Evolutionary conservation across 768 basidiomycete genomes (phyloP).

Genomic region (Lactifluus pinguis): DNA sequence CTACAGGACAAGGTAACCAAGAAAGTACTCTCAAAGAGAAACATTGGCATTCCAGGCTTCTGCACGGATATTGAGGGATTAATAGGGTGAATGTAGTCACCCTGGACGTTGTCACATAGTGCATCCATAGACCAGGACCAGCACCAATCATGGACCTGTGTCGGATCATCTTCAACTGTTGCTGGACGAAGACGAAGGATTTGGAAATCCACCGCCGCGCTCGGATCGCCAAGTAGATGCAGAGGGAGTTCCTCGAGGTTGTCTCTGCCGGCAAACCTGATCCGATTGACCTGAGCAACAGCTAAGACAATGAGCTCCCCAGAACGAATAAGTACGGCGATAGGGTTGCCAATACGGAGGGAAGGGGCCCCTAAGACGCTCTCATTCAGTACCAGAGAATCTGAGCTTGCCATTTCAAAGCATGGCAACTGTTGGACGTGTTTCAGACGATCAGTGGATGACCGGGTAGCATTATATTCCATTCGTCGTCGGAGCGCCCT

Average conservation of each 20-base stretch:
- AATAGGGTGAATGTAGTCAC: too few relatives aligned
- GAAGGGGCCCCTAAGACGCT: not conserved
- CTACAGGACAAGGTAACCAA: not conserved
- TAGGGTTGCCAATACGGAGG: not conserved
- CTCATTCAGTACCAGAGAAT: not conserved
- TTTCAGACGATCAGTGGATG: not conserved
- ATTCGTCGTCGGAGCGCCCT: too few relatives aligned
- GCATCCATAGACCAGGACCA: not conserved
- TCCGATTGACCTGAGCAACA: too few relatives aligned
- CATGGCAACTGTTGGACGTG: not conserved
- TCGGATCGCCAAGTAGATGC: not conserved
- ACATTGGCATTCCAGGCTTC: not conserved
- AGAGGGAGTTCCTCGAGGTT: too few relatives aligned
- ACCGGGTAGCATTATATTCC: too few relatives aligned
- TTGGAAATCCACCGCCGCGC: not conserved
- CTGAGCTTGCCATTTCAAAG: not conserved
- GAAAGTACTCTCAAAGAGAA: not conserved
- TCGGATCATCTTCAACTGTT: not conserved
- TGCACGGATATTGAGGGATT: not conserved
- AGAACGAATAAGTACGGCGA: not conserved
- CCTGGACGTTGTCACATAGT: not conserved
- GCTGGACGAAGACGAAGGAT: not conserved
- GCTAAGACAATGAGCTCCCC: too few relatives aligned
- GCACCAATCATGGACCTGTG: not conserved
- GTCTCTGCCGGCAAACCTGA: too few relatives aligned